These are phyloP conservation scores for Raphanus raphanistrum DNA, from an alignment of 345 rosid species.

Conservation along the genomic window DNA sequence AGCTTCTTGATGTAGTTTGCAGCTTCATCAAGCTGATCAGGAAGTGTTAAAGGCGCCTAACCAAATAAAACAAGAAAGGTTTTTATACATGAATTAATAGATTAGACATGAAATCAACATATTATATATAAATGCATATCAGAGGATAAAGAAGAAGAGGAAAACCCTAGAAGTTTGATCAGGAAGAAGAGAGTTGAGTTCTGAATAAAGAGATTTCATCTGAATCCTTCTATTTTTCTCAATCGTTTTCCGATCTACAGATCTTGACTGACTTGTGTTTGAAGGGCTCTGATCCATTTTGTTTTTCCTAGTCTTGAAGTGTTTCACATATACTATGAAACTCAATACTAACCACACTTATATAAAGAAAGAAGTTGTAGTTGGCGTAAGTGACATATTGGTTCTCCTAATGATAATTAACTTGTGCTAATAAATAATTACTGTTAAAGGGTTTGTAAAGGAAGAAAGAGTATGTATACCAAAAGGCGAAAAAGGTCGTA, in stretches of 20 bases:
- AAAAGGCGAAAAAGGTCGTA: slow-evolving; percentile 13
- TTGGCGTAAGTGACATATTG: slow-evolving; percentile 9
- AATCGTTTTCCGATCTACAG: slow-evolving; percentile 32
- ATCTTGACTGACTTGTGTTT: slow-evolving; percentile 31
- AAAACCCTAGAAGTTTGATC: slow-evolving; percentile 31
- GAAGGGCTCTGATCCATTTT: slow-evolving; percentile 30
- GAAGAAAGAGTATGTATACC: slow-evolving; percentile 16
- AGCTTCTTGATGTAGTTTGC: slow-evolving; percentile 39
- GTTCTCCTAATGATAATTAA: slow-evolving; percentile 16
- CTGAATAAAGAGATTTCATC: slow-evolving; percentile 36
- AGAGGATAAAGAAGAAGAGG: slow-evolving; percentile 7
- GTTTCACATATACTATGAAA: slow-evolving; percentile 8
- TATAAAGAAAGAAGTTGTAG: slow-evolving; percentile 15
- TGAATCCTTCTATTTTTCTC: slow-evolving; percentile 40
- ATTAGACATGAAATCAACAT: not conserved
- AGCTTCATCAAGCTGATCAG: slow-evolving; percentile 43
- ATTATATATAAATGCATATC: slow-evolving; percentile 2
- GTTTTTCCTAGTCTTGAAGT: not conserved
- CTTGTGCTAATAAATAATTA: not conserved
- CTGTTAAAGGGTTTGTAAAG: slow-evolving; percentile 7
- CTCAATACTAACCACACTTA: slow-evolving; percentile 13
- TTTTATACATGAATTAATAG: not conserved
- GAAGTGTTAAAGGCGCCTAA: slow-evolving; percentile 26
- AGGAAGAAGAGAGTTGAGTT: slow-evolving; percentile 42
- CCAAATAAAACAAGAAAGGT: slow-evolving; percentile 1